Percentiles rank a stretch among this genome's conserved stretches.
Conservation (phyloP, 345 rosid species). For the Atalantia buxifolia region DNA sequence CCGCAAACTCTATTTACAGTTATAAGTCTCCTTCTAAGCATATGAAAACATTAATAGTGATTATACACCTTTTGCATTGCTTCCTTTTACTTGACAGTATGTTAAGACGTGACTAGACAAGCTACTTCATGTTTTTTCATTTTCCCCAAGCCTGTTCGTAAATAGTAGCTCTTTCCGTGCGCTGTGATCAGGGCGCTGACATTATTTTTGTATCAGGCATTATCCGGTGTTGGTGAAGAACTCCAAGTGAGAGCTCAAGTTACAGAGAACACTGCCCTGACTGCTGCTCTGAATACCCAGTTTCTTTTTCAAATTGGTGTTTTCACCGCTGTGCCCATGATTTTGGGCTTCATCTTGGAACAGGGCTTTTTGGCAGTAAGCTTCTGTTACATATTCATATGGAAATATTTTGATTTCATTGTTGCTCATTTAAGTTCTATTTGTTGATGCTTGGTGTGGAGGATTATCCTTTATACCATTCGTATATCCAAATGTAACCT, state of each 20-base stretch:
- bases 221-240: conserved; percentile 89
- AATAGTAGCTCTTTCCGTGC: background rate
- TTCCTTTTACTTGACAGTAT: background rate
- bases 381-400: background rate
- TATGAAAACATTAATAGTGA: background rate
- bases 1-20: background rate
- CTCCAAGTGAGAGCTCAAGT: conserved; percentile 56
- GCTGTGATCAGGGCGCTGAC: background rate
- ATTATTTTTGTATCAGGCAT: conserved; percentile 53
- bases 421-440: background rate
- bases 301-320: conserved; percentile 95
- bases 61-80: background rate
- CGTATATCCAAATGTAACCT: background rate
- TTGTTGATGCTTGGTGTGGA: conserved; percentile 1
- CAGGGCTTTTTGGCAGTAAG: conserved; percentile 63
- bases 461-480: background rate
- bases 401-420: background rate
- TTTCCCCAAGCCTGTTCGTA: background rate
- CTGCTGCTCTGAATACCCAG: conserved; percentile 85
- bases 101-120: background rate
- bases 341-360: conserved; percentile 74
- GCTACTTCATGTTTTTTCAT: background rate
- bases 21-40: background rate
- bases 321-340: conserved; percentile 94
- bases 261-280: conserved; percentile 60